Evolutionary conservation across 257 asterid species (phyloP), one percentile per base, ranked within the genome.

Genomic region (Linderniella brevidens): DNA sequence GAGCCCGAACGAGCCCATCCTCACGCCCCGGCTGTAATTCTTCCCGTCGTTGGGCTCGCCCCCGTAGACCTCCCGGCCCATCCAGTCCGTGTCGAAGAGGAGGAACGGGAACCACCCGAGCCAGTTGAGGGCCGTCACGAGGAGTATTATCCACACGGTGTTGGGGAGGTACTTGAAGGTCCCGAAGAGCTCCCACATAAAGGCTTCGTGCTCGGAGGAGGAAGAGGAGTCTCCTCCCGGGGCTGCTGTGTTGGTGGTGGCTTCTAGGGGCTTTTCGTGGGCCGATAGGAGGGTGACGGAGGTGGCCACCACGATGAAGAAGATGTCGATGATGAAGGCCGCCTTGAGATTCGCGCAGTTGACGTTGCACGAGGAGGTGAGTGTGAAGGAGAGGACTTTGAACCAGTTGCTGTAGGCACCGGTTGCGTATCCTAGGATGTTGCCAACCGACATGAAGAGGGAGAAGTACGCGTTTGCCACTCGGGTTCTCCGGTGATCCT

Each of bases 31-130:
- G 38, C 65, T 55, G 49, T 81, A 81, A 60, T 61, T 73, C 37
- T 37, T 51, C 37, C 93, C 85, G 9, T 57, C 78, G 68, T 81
- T 81, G 50, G 93, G 93, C 54, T 70, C 64, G 25, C 93, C 93
- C 0, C 86, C 85, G 64, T 75, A 81, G 52, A 81, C 67, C 71
- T 81, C 93, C 53, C 93, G 67, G 54, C 90, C 93, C 84, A 81
- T 75, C 93, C 93, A 81, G 58, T 81, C 93, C 48, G 93, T 81
- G 51, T 81, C 93, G 57, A 65, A 81, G 17, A 81, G 75, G 55
- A 61, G 62, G 73, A 81, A 81, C 0, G 93, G 93, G 57, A 81
- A 81, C 93, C 93, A 81, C 32, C 85, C 90, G 37, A 75, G 70
- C 93, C 93, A 81, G 42, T 73, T 81, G 58, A 81, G 60, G 32